Percentiles rank a stretch among this genome's conserved stretches.
Evolutionary conservation across 495 filamentous ascomycete genomes (phyloP).

Genomic region (Aspergillus indologenus): DNA sequence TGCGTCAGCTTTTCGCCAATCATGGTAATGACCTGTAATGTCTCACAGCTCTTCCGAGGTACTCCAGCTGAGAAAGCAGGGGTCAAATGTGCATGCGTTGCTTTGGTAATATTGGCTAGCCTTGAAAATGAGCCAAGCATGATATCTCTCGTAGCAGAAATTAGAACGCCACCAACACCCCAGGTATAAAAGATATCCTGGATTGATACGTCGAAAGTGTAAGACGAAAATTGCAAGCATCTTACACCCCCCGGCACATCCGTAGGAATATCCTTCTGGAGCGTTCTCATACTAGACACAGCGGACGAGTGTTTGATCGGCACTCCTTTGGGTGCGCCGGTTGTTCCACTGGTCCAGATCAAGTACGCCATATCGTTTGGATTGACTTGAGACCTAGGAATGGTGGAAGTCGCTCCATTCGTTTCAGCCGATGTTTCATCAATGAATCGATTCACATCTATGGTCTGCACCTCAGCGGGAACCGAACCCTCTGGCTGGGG

Average conservation of each 20-base stretch:
- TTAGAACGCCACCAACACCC: slow-evolving; percentile 34
- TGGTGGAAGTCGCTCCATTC: not conserved
- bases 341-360: slow-evolving; percentile 83
- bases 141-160: slow-evolving; percentile 30
- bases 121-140: slow-evolving; percentile 35
- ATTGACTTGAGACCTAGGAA: slow-evolving; percentile 9
- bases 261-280: slow-evolving; percentile 29
- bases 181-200: slow-evolving; percentile 42
- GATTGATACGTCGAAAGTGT: slow-evolving; percentile 39
- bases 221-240: slow-evolving; percentile 39
- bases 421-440: not conserved
- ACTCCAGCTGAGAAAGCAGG: slow-evolving; percentile 36
- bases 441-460: slow-evolving; percentile 25
- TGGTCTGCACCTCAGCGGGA: slow-evolving; percentile 22
- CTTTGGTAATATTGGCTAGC: slow-evolving; percentile 29
- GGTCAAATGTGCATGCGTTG: slow-evolving; percentile 41
- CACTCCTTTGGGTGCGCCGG: slow-evolving; percentile 72
- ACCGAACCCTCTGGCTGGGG: slow-evolving; percentile 23
- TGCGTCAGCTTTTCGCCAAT: slow-evolving; percentile 93
- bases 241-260: slow-evolving; percentile 27
- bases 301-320: slow-evolving; percentile 37
- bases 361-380: slow-evolving; percentile 57
- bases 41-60: slow-evolving; percentile 28
- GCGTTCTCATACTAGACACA: slow-evolving; percentile 31
- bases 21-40: slow-evolving; percentile 75